A percentile compares a stretch with the other conserved stretches of the same genome.
These are phyloP conservation scores for Xylaria multiplex DNA, from an alignment of 2,329 filamentous ascomycete species.

Conservation along the genomic window DNA sequence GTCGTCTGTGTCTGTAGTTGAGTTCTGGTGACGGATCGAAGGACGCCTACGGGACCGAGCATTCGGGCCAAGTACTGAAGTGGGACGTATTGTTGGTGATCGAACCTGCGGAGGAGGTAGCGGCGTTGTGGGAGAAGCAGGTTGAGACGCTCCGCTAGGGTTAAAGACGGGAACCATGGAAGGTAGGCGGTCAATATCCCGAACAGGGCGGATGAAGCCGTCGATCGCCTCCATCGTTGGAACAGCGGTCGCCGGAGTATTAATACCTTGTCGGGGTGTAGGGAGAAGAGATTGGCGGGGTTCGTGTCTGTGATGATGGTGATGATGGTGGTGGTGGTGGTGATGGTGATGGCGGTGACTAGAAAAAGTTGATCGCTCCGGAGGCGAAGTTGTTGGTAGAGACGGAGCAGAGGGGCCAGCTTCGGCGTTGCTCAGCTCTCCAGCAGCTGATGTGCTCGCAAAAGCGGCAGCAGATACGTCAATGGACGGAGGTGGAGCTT, in stretches of 20 bases:
- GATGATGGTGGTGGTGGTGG: conserved; percentile 57
- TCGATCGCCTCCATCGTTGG: conserved; percentile 75
- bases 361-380: conserved; percentile 74
- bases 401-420: conserved; percentile 68
- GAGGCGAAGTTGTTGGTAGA: conserved; percentile 74
- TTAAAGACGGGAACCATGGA: conserved; percentile 80
- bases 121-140: conserved; percentile 89
- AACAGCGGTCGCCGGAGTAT: conserved; percentile 74
- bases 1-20: conserved; percentile 90
- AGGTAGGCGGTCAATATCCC: conserved; percentile 82
- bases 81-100: conserved; percentile 65
- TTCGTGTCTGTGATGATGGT: conserved; percentile 61
- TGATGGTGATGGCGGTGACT: conserved; percentile 61
- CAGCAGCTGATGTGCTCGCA: conserved; percentile 56
- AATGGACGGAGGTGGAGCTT: conserved; percentile 85
- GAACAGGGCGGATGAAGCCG: conserved; percentile 81
- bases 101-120: conserved; percentile 72
- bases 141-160: conserved; percentile 81
- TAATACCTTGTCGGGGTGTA: conserved; percentile 63
- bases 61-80: conserved; percentile 62
- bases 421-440: conserved; percentile 59
- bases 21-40: conserved; percentile 89
- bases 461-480: conserved; percentile 72
- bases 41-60: conserved; percentile 74
- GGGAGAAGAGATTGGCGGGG: conserved; percentile 60